Conservation (phyloP, 148 eudicot species). For the Cornus controversa region DNA sequence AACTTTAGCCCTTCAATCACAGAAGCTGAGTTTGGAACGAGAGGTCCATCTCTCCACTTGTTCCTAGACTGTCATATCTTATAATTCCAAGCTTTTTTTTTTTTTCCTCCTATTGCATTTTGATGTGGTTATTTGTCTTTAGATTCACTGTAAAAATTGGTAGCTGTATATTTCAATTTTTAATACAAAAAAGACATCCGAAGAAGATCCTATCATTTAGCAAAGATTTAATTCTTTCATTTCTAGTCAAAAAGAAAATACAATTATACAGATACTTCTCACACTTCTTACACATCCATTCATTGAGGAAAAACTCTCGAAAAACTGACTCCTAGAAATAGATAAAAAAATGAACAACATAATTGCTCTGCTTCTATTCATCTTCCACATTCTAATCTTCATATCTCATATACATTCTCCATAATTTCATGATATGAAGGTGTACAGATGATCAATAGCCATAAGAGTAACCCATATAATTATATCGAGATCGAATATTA, state of each 20-base stretch:
- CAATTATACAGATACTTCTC: neutral
- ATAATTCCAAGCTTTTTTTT: too few relatives aligned
- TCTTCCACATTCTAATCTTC: conserved; percentile 7
- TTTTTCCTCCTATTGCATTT: too few relatives aligned
- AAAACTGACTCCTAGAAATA: neutral
- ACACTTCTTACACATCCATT: neutral
- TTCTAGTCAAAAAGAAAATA: neutral
- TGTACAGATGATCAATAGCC: conserved; percentile 37
- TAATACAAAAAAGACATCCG: neutral
- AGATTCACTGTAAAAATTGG: too few relatives aligned
- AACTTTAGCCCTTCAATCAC: too few relatives aligned
- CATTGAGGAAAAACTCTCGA: neutral
- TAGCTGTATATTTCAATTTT: neutral
- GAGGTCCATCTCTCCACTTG: too few relatives aligned
- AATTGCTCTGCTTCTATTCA: neutral
- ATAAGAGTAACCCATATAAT: conserved; percentile 79
- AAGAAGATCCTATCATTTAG: neutral
- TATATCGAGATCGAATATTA: conserved; percentile 61
- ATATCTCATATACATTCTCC: conserved; percentile 6
- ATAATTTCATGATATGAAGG: neutral
- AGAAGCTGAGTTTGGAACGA: too few relatives aligned
- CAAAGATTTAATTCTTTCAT: conserved; percentile 1
- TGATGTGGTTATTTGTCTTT: too few relatives aligned
- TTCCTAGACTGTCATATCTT: too few relatives aligned
- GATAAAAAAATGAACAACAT: neutral